Evolutionary conservation across 1,284 basidiomycete species (phyloP), one percentile per base, ranked within the genome.

Genomic region (Mycena sp.): DNA sequence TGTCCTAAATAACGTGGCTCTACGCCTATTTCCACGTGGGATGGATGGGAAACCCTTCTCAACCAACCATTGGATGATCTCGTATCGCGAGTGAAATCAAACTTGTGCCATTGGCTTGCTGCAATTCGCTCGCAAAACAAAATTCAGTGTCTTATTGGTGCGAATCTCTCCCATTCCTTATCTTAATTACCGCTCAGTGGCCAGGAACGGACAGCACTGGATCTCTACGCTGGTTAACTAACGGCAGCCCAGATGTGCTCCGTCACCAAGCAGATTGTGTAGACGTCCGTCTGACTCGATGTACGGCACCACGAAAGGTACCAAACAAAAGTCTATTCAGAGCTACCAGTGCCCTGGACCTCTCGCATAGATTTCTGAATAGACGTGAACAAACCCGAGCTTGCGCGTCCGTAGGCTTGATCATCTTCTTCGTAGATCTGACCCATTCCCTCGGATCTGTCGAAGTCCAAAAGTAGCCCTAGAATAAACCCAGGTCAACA

Each of bases 361-460:
- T 19, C 28, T 41, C 38, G 44, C n/a, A 63, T 46, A 51, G 46
- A 17, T 29, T 41, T 43, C 23, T 41, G 41, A 41, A 29, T 26
- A n/a, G 48, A 51, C 35, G 16, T 16, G 25, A 12, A 21, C 46
- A 35, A 23, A 25, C 11, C 17, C 45, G 14, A 25, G 12, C 43
- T 28, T 55, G 40, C 25, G 30, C 38, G 28, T 12, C 28, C 32
- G 28, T 52, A 65, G 58, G 29, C 50, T 61, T 58, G 52, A 44
- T 10, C 43, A 21, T 23, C 29, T 48, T 63, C 57, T 23, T 56
- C 25, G 40, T n/a, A 55, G 38, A 26, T 52, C 21, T 38, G 61
- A 40, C 56, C 62, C 63, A 51, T 25, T 64, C 63, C 43, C 41
- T 64, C 58, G 63, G 63, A 32, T 57, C 58, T 53, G 58, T 56